phyloP scores from a whole-genome alignment of 2,329 filamentous ascomycete genomes.

The Cercospora sp. region DNA sequence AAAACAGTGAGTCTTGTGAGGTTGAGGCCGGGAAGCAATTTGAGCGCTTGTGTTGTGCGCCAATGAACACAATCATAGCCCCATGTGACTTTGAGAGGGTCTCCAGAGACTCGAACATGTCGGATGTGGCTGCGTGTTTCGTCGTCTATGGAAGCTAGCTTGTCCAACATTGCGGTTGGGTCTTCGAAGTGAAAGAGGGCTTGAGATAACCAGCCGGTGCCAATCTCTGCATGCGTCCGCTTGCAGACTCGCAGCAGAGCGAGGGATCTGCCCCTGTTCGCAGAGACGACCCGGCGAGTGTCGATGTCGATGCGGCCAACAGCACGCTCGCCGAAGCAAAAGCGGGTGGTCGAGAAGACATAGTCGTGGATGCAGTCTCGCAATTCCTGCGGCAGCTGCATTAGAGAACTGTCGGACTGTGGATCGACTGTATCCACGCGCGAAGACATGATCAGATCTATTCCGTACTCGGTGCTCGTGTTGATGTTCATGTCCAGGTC shows the following conservation, averaged over 20 bases:
- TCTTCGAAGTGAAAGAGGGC: constrained; percentile 15
- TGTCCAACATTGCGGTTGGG: constrained; percentile 13
- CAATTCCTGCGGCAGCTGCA: constrained; percentile 24
- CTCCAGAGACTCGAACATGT: constrained; percentile 16
- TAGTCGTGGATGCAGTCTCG: constrained; percentile 21
- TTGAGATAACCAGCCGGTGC: constrained; percentile 11
- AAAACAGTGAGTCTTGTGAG: constrained; percentile 14
- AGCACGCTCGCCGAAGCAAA: constrained; percentile 17
- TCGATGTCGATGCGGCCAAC: constrained; percentile 13
- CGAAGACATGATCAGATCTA: background rate
- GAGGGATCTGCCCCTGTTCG: constrained; percentile 14
- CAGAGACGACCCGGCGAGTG: constrained; percentile 13
- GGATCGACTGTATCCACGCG: background rate
- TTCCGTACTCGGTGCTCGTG: background rate
- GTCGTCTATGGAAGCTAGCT: constrained; percentile 5
- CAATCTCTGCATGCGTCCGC: constrained; percentile 10
- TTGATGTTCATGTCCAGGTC: background rate
- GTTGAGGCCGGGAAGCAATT: constrained; percentile 15
- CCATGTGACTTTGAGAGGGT: constrained; percentile 3
- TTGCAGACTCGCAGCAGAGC: constrained; percentile 18
- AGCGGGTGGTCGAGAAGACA: constrained; percentile 17
- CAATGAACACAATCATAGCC: constrained; percentile 17
- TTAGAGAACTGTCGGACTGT: constrained; percentile 4
- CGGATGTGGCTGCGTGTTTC: constrained; percentile 10
- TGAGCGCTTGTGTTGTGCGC: constrained; percentile 15